Base-by-base conservation (phyloP, 2,329 filamentous ascomycete genomes). In the Aspergillus novofumigatus region DNA sequence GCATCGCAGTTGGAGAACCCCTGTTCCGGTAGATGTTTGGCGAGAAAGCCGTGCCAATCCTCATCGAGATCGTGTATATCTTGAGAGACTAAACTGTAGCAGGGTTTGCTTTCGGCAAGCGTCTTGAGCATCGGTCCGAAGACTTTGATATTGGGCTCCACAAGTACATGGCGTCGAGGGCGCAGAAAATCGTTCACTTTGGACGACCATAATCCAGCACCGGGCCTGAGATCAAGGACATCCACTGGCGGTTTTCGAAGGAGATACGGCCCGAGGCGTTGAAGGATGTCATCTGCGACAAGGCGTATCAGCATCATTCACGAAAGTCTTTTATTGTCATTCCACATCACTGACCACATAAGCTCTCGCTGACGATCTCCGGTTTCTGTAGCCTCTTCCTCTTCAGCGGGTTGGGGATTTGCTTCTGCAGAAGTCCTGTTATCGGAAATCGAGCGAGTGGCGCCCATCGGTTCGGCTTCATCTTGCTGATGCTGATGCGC, bases 181-280 rank as follows among this genome's bases (percentile, higher is more conserved):
- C 91, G 77, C 7, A 99, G 79, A 49, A 83, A 77, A 0, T 90
- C 80, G 69, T 96, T 86, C 0, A 97, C 78, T 66, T 88, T 90
- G 28, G 79, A 78, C 35, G 92, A 96, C 85, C 89, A 94, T 2
- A 96, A 54, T 8, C 92, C 91, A 1, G 78, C 77, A 14, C 92
- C 92, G 0, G 93, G 93, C 71, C 92, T 91, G 55, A 96, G 78
- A 69, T 97, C 93, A 65, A 99, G 78, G 48, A 97, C 82, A 66
- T 96, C 92, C 74, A 92, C 92, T 54, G 90, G 90, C 51, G 80
- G 77, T 72, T 94, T 87, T 48, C 85, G 83, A 35, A 84, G 77
- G 20, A 97, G 81, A 2, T 85, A 86, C 1, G 83, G 81, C 2
- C 83, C 84, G n/a, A 95, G 76, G 59, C 90, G 90, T 6, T 83